Conservation (phyloP, 805 yeast genomes). For the Saccharomyces mikatae region DNA sequence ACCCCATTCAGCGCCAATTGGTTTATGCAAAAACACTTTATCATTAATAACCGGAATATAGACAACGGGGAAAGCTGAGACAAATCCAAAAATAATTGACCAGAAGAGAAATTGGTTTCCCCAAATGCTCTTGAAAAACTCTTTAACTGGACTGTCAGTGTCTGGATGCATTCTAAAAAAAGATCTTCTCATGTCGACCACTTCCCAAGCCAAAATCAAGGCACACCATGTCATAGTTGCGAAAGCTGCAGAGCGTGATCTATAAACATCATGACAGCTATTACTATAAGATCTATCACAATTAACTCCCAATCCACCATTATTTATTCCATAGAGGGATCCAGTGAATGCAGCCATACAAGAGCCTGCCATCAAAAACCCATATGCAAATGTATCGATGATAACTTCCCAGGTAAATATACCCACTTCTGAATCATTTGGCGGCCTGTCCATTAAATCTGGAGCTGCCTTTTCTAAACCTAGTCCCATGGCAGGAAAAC, state of each 20-base stretch:
- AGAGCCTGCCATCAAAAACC: conserved; percentile 62
- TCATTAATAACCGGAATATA: conserved; percentile 83
- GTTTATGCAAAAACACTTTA: conserved; percentile 63
- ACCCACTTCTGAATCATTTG: conserved; percentile 76
- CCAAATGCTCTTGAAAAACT: conserved; percentile 60
- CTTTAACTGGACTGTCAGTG: conserved; percentile 49
- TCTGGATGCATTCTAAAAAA: conserved; percentile 65
- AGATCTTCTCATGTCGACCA: conserved; percentile 62
- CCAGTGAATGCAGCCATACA: conserved; percentile 62
- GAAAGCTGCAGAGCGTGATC: conserved; percentile 70
- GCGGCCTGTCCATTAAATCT: conserved; percentile 91
- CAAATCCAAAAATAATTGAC: conserved; percentile 66
- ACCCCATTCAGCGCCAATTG: conserved; percentile 78
- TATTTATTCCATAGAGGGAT: conserved; percentile 58
- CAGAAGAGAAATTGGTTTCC: conserved; percentile 69
- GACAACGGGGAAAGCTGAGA: conserved; percentile 70
- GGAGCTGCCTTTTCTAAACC: conserved; percentile 96
- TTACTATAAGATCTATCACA: conserved; percentile 49
- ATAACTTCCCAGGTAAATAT: conserved; percentile 67
- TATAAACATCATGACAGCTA: conserved; percentile 55
- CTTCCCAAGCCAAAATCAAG: conserved; percentile 76
- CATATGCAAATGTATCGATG: conserved; percentile 63
- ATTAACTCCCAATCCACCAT: conserved; percentile 53
- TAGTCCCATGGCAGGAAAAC: conserved; percentile 95
- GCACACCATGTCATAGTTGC: conserved; percentile 85